Base-by-base conservation (phyloP, 1,139 yeast species). In the Yamadazyma triangularis region DNA sequence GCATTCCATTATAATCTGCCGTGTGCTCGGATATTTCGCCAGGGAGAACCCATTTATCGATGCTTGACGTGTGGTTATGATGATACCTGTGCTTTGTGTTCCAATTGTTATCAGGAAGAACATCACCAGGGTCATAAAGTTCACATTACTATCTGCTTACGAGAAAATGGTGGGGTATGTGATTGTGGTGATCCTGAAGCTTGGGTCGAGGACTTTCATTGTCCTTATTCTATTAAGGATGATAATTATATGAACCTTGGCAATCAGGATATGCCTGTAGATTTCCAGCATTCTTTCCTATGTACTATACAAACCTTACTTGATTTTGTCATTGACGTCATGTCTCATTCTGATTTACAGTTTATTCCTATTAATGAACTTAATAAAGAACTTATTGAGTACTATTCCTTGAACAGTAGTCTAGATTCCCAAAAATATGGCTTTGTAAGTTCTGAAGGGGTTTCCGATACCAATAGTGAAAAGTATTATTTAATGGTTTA, bases 81-180 rank as follows among this genome's bases (percentile, higher is more conserved):
- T 50, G 95, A 85, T 31, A 80, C 94, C 0, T 84, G 95, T 57
- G 95, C 91, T 0, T 59, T 91, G 15, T 91, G 98, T 51, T 72
- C 80, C 7, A 65, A 72, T 41, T 91, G 98, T 51, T 91, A 68
- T 56, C 76, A 78, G 34, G 77, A 79, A 3, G 78, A 75, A 4
- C 69, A 71, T 35, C 98, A 91, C 56, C 52, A 56, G 21, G 94
- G 79, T 30, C 98, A 91, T 53, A 76, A 79, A 27, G 82, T 85
- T 10, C 78, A 81, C 32, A 75, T 84, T 11, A 73, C 79, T 25
- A 78, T 87, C 10, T 80, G 89, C 32, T 79, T 76, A 34, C 63
- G 91, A 31, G 95, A 87, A 38, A 83, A 80, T 41, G 95, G 96
- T 4, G 96, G 96, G 1, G 88, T 88, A 4, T 76, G 82, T 48